phyloP scores from a whole-genome alignment of 768 basidiomycete species.

The Hericium erinaceus region DNA sequence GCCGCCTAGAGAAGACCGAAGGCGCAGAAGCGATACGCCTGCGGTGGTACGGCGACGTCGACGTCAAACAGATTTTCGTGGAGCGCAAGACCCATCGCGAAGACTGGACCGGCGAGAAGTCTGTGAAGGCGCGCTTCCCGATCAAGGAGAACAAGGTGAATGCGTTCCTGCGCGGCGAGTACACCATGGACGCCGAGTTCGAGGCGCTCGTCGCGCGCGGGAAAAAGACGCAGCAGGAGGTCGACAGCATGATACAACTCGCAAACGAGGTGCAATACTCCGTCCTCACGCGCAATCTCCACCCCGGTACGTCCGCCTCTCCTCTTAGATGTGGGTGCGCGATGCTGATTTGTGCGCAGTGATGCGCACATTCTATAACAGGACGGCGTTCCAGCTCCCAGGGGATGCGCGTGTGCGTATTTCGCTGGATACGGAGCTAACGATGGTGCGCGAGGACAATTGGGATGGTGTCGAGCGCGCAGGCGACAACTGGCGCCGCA shows the following conservation, averaged over 20 bases:
- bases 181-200: conserved; percentile 91
- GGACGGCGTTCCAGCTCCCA: conserved; percentile 97
- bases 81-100: conserved; percentile 92
- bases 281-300: conserved; percentile 67
- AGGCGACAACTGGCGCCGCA: conserved; percentile 87
- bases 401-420: conserved; percentile 98
- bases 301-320: conserved; percentile 53
- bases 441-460: conserved; percentile 91
- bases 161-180: conserved; percentile 80
- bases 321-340: not conserved
- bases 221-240: conserved; percentile 87
- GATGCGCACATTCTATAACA: conserved; percentile 95
- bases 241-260: conserved; percentile 89
- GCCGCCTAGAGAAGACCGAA: conserved; percentile 95
- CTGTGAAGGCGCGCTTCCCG: conserved; percentile 93
- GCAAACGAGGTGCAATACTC: conserved; percentile 97
- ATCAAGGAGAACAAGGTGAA: conserved; percentile 93
- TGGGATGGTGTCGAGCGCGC: conserved; percentile 82
- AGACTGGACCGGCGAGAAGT: conserved; percentile 99
- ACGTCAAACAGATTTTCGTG: conserved; percentile 75
- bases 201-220: conserved; percentile 78
- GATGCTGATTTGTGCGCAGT: conserved; percentile 36
- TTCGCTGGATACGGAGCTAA: conserved; percentile 93
- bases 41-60: conserved; percentile 92
- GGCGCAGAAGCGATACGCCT: conserved; percentile 95